Percentiles rank a stretch among this genome's conserved stretches.
Evolutionary conservation across 73 alveolate species (phyloP).

Genomic region (Symbiodinium pilosum): DNA sequence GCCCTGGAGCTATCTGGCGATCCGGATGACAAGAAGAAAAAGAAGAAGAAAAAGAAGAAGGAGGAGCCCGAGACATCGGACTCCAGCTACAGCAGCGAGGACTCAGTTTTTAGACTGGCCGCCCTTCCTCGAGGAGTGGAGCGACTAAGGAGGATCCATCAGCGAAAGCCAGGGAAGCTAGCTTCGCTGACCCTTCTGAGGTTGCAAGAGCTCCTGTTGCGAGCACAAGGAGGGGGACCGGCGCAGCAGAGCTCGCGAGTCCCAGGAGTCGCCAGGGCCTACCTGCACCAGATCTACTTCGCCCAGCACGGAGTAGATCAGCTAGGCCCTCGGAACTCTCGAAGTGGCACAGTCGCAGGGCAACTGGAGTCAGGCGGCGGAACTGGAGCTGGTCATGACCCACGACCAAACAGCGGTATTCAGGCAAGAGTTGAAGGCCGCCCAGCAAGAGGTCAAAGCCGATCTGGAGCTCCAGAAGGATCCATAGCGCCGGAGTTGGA

Average conservation of each 20-base stretch:
- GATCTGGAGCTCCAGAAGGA: background rate
- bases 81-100: background rate
- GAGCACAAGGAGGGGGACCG: background rate
- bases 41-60: background rate
- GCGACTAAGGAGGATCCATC: background rate
- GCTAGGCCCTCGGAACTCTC: background rate
- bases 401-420: background rate
- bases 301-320: too few relatives aligned
- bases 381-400: background rate
- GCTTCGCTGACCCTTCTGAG: background rate
- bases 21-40: background rate
- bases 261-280: background rate
- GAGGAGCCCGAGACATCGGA: background rate
- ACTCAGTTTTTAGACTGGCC: background rate
- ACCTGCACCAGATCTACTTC: background rate
- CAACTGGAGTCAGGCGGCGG: background rate
- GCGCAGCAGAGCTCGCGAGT: background rate
- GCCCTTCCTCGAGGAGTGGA: background rate
- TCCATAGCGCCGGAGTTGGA: too few relatives aligned
- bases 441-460: background rate
- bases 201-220: background rate
- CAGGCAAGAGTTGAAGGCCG: background rate
- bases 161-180: background rate
- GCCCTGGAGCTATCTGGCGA: background rate
- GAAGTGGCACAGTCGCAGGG: background rate